A percentile compares a stretch with the other conserved stretches of the same genome.
phyloP scores from a whole-genome alignment of 1,139 yeast genomes.

The Blastobotrys capitulatus region DNA sequence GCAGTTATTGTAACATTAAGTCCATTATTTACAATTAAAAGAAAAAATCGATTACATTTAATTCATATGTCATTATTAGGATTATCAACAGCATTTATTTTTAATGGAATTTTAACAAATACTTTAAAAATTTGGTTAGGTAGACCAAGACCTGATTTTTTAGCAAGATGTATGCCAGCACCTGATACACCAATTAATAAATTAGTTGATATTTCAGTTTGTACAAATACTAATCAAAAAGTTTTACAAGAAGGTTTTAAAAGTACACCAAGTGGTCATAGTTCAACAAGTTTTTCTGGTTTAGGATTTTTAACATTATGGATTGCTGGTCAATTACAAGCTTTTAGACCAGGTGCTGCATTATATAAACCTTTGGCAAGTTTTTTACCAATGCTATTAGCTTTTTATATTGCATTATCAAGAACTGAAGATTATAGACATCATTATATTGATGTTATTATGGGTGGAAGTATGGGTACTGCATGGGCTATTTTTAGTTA shows the following conservation, averaged over 20 bases:
- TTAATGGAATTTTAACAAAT: constrained; percentile 47
- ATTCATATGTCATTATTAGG: constrained; percentile 42
- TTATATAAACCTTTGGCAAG: constrained; percentile 28
- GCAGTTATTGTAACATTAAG: constrained; percentile 26
- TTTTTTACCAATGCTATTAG: constrained; percentile 27
- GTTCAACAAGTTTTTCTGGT: constrained; percentile 64
- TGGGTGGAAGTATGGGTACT: constrained; percentile 53
- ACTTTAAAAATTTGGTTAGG: constrained; percentile 68
- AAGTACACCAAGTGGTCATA: constrained; percentile 80
- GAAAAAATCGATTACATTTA: constrained; percentile 26
- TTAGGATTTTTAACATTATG: constrained; percentile 58
- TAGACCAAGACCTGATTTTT: constrained; percentile 76
- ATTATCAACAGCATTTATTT: constrained; percentile 37
- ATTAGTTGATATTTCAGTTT: constrained; percentile 49
- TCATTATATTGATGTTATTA: constrained; percentile 60
- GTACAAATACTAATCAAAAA: constrained; percentile 38
- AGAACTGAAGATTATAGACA: constrained; percentile 62
- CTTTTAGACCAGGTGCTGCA: constrained; percentile 34
- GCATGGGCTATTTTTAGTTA: constrained; percentile 46
- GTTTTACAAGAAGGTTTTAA: constrained; percentile 62
- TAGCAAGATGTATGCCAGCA: constrained; percentile 61
- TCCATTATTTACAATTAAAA: constrained; percentile 22
- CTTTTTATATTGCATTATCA: constrained; percentile 26
- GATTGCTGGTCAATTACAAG: constrained; percentile 53
- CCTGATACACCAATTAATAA: constrained; percentile 33